A percentile compares a stretch with the other conserved stretches of the same genome.
Conservation (phyloP, 2,329 filamentous ascomycete species). For the Diaporthe eres region DNA sequence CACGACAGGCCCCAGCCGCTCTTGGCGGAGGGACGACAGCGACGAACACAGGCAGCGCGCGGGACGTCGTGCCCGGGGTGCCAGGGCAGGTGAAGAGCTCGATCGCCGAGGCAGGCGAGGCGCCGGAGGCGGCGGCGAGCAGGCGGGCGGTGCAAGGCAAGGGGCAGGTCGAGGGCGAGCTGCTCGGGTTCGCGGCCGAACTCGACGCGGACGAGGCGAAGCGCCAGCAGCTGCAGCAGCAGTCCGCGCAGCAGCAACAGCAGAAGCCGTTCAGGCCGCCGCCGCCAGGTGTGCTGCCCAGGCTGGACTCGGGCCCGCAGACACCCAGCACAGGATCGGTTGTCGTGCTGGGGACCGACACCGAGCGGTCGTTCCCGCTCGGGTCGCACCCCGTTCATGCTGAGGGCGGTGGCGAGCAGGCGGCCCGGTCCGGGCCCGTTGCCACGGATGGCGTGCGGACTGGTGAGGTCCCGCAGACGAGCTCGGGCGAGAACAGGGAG, state of each 20-base stretch:
- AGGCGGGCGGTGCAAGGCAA: conserved; percentile 81
- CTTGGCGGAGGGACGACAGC: neutral
- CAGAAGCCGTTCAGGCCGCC: neutral
- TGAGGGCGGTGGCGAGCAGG: neutral
- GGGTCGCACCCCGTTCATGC: neutral
- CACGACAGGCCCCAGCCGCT: neutral
- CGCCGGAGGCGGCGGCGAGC: conserved; percentile 80
- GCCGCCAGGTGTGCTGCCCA: neutral
- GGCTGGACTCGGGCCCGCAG: conserved; percentile 19
- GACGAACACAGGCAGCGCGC: neutral
- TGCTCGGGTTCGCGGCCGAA: conserved; percentile 71
- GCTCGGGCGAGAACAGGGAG: neutral
- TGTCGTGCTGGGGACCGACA: conserved; percentile 25
- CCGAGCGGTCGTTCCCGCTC: conserved; percentile 34
- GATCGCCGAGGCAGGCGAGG: conserved; percentile 68
- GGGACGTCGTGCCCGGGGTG: conserved; percentile 63
- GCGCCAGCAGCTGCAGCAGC: neutral
- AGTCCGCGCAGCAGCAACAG: neutral
- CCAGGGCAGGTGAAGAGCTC: conserved; percentile 71
- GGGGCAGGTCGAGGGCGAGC: conserved; percentile 79
- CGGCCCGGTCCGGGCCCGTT: neutral
- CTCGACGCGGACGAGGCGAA: conserved; percentile 35
- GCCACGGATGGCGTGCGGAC: neutral
- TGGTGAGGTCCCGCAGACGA: neutral
- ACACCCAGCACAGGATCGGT: conserved; percentile 23